Conservation (phyloP, 169 alveolate species). For the Plasmodium coatneyi region DNA sequence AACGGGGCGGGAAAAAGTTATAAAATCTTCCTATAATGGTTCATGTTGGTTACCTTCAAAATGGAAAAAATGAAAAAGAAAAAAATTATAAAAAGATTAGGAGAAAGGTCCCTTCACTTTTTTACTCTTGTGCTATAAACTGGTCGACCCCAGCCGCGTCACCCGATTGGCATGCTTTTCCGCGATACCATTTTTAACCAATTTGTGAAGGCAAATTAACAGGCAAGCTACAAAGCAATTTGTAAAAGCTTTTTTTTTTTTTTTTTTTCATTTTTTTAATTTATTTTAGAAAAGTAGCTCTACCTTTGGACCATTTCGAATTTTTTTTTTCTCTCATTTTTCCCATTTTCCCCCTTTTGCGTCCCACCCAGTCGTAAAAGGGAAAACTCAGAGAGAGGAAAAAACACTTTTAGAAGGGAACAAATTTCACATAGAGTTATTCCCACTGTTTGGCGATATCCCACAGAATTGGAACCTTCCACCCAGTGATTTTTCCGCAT, state of each 20-base stretch:
- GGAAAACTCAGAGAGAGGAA: not conserved
- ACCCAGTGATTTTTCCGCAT: not conserved
- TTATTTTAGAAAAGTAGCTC: not conserved
- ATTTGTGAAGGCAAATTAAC: not conserved
- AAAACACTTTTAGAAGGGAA: not conserved
- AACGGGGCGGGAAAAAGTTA: not conserved
- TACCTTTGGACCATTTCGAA: not conserved
- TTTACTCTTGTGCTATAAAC: not conserved
- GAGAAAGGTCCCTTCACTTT: not conserved
- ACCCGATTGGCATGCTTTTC: not conserved
- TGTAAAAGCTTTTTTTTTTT: not conserved
- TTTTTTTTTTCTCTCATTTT: not conserved
- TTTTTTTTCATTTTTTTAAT: not conserved
- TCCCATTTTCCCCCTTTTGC: not conserved
- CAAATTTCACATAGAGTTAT: not conserved
- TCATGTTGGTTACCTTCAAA: not conserved
- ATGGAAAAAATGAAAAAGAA: not conserved
- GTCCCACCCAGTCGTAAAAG: not conserved
- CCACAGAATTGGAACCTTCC: not conserved
- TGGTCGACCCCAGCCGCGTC: not conserved
- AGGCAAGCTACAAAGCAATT: not conserved
- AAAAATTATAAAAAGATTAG: not conserved
- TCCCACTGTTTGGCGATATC: not conserved
- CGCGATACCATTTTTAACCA: not conserved
- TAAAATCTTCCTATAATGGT: not conserved